phyloP scores from a whole-genome alignment of 106 monocot species.

The Dendrobium catenatum region DNA sequence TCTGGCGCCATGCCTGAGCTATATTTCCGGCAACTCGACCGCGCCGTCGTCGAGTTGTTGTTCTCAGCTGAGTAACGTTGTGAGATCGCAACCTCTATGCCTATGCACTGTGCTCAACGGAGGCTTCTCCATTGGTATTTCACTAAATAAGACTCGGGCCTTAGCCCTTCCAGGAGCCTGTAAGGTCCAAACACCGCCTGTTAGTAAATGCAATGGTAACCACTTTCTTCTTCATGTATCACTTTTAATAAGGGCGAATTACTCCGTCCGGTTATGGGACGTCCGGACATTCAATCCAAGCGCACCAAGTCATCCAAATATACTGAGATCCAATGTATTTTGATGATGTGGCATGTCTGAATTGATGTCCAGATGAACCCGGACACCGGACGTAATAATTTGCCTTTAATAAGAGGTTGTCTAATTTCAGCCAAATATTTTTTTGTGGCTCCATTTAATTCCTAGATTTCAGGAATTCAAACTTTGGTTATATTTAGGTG shows the following conservation, averaged over 20 bases:
- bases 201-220: conserved; percentile 49
- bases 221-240: neutral
- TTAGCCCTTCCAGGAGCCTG: conserved; percentile 11
- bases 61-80: conserved; percentile 32
- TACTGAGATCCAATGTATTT: too few relatives aligned
- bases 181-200: conserved; percentile 31
- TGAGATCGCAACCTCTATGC: conserved; percentile 37
- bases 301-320: too few relatives aligned
- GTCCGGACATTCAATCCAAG: too few relatives aligned
- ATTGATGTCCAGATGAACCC: too few relatives aligned
- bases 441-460: neutral
- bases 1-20: conserved; percentile 45
- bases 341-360: too few relatives aligned
- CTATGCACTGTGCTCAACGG: conserved; percentile 38
- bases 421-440: neutral
- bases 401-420: neutral
- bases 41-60: conserved; percentile 48
- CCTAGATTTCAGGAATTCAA: neutral
- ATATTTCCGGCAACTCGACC: conserved; percentile 29
- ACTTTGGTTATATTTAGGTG: too few relatives aligned
- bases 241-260: too few relatives aligned
- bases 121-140: conserved; percentile 20
- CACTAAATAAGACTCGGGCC: conserved; percentile 23
- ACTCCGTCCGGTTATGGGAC: too few relatives aligned
- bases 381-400: too few relatives aligned